Base-by-base conservation (phyloP, 192 early-diverging fungal species). In the Obelidium mucronatum region DNA sequence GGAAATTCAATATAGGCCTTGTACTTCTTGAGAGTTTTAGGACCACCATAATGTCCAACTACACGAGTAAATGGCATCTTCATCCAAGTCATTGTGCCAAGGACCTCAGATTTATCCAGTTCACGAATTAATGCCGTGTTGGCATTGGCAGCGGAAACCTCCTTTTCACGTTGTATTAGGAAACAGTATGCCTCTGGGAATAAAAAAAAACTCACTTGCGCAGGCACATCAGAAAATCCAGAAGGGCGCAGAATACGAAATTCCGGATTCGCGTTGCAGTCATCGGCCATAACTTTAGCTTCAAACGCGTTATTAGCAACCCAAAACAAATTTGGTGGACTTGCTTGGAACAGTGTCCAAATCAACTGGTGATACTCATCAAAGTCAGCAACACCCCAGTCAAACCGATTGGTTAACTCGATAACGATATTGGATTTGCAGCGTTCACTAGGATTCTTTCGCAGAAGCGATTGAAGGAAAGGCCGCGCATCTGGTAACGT, bases 291-390 rank as follows among this genome's bases (percentile, higher is more conserved):
- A 5, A 74, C 72, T 63, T 74, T 74, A 3, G 72, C 72, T 33
- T 74, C 72, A 58, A 74, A 74, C 35, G 72, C 72, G 34, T 74
- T 74, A 51, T 74, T 74, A 13, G 72, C 72, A 58, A 74, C 72
- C 72, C 72, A 74, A 58, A 36, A 54, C 28, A 74, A 63, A 37
- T 74, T 74, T 6, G 17, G 2, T 30, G 60, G 60, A 13, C 62
- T 74, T 33, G 72, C 72, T 2, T 63, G 56, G 2, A 26, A 19
- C 8, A 74, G 37, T 37, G 60, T 39, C 72, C 72, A 74, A 63
- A 74, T 74, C 26, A 74, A 40, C 40, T 63, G 34, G 33, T 74
- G 72, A 28, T 74, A 74, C 55, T 74, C 40, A 30, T 74, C 72
- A 48, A 74, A 74, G 35, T 74, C 72, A 61, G n/a, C 11, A 2